Base-by-base conservation (phyloP, 257 asterid species). In the Solanum chaucha region DNA sequence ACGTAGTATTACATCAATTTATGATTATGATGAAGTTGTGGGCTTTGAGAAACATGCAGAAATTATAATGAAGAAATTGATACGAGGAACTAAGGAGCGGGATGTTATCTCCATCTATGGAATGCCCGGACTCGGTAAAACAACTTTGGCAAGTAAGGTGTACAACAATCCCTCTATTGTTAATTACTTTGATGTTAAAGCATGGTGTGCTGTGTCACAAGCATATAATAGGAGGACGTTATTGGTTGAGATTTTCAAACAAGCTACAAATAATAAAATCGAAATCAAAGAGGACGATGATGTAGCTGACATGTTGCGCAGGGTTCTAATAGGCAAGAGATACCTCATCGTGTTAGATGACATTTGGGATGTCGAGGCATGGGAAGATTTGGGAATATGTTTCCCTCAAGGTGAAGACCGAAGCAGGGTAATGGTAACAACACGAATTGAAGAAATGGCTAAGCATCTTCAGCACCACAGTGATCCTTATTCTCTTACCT, bases 321-420 rank as follows among this genome's bases (percentile, higher is more conserved):
- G 3, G 59, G 20, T 8, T 40, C 20, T 85, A 11, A 71, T 26
- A 2, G 36, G 55, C 40, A 71, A 2, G 14, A 85, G 51, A 44
- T 85, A 85, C 34, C 71, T 85, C 51, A 85, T 71, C 6, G 87
- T 85, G 6, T 15, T 85, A 38, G 83, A 85, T 71, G 87, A 85
- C 24, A 71, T 85, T 2, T 85, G 87, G 87, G 46, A 34, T 15
- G 87, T 85, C 15, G 6, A 34, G 4, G 83, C 83, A 71, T 85
- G 87, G 87, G 64, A 85, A 5, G 51, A 30, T 13, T n/a, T 85
- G 22, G 19, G 19, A 2, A 5, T 17, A 72, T 70, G 46, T 17
- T 85, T 85, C 19, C 87, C 87, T 8, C 6, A 10, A 1, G 30
- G 12, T 19, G 24, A 70, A 55, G 11, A 5, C 9, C 83, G 83